These are phyloP conservation scores for Pseudocercospora eumusae DNA, from an alignment of 2,329 filamentous ascomycete genomes.

Conservation along the genomic window DNA sequence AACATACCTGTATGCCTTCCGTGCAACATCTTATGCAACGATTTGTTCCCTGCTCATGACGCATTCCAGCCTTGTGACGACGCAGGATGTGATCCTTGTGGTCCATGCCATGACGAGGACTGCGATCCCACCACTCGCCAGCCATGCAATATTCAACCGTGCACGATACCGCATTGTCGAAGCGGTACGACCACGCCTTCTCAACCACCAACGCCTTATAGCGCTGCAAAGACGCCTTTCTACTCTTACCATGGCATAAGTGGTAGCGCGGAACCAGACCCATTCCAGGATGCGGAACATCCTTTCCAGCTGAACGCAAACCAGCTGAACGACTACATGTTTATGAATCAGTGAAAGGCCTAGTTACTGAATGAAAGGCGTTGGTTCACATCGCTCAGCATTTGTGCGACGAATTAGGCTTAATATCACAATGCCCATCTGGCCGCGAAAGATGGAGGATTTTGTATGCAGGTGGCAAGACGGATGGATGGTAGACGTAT, in stretches of 20 bases:
- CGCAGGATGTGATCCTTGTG: slow-evolving; percentile 26
- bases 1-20: slow-evolving; percentile 31
- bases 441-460: background rate
- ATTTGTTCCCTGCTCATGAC: slow-evolving; percentile 25
- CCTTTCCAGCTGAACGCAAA: slow-evolving; percentile 26
- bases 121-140: slow-evolving; percentile 26
- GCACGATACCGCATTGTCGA: slow-evolving; percentile 27
- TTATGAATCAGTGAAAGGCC: slow-evolving; percentile 24
- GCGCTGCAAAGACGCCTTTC: slow-evolving; percentile 15
- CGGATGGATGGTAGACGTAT: background rate
- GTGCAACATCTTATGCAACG: slow-evolving; percentile 31
- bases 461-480: background rate
- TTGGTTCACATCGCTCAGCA: background rate
- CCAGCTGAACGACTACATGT: slow-evolving; percentile 28
- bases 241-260: slow-evolving; percentile 26
- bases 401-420: background rate
- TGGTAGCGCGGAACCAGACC: slow-evolving; percentile 16
- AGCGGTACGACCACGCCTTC: slow-evolving; percentile 28
- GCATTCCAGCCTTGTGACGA: slow-evolving; percentile 24
- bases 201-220: slow-evolving; percentile 26
- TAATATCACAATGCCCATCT: background rate
- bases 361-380: background rate
- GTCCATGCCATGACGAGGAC: slow-evolving; percentile 29
- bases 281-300: slow-evolving; percentile 28
- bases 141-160: slow-evolving; percentile 24